These are phyloP conservation scores for Capronia coronata DNA, from an alignment of 2,329 filamentous ascomycete genomes.

Conservation along the genomic window DNA sequence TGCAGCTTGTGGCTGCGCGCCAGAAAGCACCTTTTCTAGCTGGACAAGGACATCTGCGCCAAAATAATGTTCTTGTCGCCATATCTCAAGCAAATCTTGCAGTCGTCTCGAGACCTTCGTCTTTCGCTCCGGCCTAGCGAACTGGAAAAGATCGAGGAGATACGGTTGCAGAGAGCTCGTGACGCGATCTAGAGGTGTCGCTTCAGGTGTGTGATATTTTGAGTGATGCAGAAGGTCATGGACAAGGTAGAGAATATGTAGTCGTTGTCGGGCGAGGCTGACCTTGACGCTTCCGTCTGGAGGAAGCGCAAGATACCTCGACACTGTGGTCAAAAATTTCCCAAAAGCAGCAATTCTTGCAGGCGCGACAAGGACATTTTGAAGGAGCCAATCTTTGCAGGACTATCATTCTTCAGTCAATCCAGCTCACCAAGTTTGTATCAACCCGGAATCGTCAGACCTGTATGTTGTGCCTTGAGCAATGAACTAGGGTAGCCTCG, in stretches of 20 bases:
- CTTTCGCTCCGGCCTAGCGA: slow-evolving; percentile 48
- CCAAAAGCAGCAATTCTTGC: slow-evolving; percentile 61
- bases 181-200: slow-evolving; percentile 41
- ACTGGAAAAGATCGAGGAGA: slow-evolving; percentile 56
- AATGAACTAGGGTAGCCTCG: slow-evolving; percentile 59
- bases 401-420: slow-evolving; percentile 51
- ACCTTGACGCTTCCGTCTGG: slow-evolving; percentile 28
- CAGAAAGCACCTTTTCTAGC: slow-evolving; percentile 44
- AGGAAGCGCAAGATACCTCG: slow-evolving; percentile 49
- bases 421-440: slow-evolving; percentile 5
- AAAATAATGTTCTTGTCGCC: slow-evolving; percentile 63
- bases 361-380: slow-evolving; percentile 62
- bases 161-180: slow-evolving; percentile 52
- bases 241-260: slow-evolving; percentile 71
- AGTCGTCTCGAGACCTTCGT: slow-evolving; percentile 63
- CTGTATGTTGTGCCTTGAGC: slow-evolving; percentile 78
- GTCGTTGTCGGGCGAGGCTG: slow-evolving; percentile 57
- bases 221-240: slow-evolving; percentile 72
- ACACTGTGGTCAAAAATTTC: slow-evolving; percentile 67
- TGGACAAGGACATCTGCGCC: slow-evolving; percentile 48
- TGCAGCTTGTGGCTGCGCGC: not conserved
- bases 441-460: slow-evolving; percentile 53
- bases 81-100: slow-evolving; percentile 58
- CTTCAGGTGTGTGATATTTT: slow-evolving; percentile 43
- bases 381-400: slow-evolving; percentile 80